phyloP scores from a whole-genome alignment of 768 basidiomycete genomes.

The Naganishia antarctica region DNA sequence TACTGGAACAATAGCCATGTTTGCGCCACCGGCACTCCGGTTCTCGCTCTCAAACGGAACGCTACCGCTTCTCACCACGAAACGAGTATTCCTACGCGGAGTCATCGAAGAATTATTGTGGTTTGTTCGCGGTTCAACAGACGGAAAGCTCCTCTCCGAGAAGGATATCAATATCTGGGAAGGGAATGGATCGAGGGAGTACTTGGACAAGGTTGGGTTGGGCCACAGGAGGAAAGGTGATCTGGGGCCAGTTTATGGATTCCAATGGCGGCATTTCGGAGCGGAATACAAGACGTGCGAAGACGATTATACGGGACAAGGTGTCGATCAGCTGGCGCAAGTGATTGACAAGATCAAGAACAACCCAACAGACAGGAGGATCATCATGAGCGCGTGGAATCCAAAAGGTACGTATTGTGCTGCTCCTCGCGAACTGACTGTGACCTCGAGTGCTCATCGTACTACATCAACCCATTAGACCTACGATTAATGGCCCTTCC shows the following conservation, averaged over 20 bases:
- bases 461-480: too few species aligned
- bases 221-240: slow-evolving; percentile 81
- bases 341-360: slow-evolving; percentile 87
- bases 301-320: slow-evolving; percentile 64
- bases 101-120: slow-evolving; percentile 91
- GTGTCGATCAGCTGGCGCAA: slow-evolving; percentile 85
- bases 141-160: slow-evolving; percentile 66
- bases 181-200: slow-evolving; percentile 84
- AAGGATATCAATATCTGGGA: slow-evolving; percentile 97
- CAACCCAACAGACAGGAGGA: slow-evolving; percentile 86
- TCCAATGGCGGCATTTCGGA: slow-evolving; percentile 94
- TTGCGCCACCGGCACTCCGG: slow-evolving; percentile 82
- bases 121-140: slow-evolving; percentile 83
- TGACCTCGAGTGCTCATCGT: too few species aligned
- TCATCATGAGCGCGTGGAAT: slow-evolving; percentile 96
- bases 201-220: slow-evolving; percentile 78
- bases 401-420: slow-evolving; percentile 64
- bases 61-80: slow-evolving; percentile 88
- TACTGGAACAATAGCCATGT: slow-evolving; percentile 85
- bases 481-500: slow-evolving; percentile 92
- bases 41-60: slow-evolving; percentile 70
- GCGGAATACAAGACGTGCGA: slow-evolving; percentile 60
- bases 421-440: background rate
- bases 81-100: slow-evolving; percentile 84
- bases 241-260: slow-evolving; percentile 93